Evolutionary conservation across 306 rosid species (phyloP).

Genomic region (Pterocarpus macrocarpus): DNA sequence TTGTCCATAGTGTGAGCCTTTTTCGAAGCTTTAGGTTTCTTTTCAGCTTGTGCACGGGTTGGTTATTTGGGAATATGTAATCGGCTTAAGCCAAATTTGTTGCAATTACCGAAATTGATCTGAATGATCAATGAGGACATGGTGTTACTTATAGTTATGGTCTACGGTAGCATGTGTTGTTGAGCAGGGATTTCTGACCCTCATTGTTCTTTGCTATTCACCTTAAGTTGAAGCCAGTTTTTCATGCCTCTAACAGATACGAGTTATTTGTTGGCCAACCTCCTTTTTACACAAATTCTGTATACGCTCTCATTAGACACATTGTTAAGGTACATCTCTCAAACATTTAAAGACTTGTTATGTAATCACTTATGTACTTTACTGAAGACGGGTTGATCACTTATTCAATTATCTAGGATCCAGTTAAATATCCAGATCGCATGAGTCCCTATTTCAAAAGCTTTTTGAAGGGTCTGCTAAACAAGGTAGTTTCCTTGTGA

Average conservation of each 20-base stretch:
- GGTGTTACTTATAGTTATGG: conserved; percentile 28
- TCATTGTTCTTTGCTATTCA: conserved; percentile 37
- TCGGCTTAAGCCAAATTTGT: too few relatives aligned
- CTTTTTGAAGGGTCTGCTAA: conserved; percentile 90
- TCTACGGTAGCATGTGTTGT: conserved; percentile 19
- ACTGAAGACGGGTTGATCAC: conserved; percentile 45
- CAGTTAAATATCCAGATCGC: conserved; percentile 93
- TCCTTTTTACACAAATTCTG: conserved; percentile 97
- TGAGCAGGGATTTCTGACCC: conserved; percentile 17
- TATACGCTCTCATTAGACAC: conserved; percentile 92
- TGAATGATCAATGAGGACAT: conserved; percentile 40
- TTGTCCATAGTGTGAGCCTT: neutral
- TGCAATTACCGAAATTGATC: conserved; percentile 17
- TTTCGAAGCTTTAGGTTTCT: neutral
- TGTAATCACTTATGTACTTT: conserved; percentile 10
- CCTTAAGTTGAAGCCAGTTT: conserved; percentile 46
- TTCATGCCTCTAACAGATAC: conserved; percentile 68
- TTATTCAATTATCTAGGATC: conserved; percentile 72
- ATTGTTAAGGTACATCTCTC: conserved; percentile 83
- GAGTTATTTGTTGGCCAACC: conserved; percentile 99
- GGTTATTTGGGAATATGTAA: conserved; percentile 5
- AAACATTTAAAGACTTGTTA: conserved; percentile 16
- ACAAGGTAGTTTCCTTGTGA: conserved; percentile 74
- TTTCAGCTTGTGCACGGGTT: neutral
- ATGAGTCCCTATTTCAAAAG: conserved; percentile 88